Conservation (phyloP, 2,329 filamentous ascomycete genomes). For the Ophiostoma fasciatum region DNA sequence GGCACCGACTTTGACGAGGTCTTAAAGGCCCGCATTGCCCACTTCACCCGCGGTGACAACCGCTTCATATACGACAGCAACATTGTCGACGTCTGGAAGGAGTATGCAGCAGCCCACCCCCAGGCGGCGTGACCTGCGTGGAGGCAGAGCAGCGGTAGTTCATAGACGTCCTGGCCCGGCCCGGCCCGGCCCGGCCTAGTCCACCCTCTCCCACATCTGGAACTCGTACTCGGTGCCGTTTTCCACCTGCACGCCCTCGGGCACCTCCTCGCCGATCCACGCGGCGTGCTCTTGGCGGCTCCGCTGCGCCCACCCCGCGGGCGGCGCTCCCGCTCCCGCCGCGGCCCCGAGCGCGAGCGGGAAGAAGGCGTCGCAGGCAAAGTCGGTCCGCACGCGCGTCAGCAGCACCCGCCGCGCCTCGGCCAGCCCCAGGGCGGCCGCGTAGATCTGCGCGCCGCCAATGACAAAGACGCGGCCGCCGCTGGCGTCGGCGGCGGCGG, state of each 20-base stretch:
- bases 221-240: slow-evolving; percentile 52
- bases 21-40: too few relatives aligned
- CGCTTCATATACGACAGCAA: too few relatives aligned
- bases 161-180: too few relatives aligned
- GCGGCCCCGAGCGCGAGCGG: slow-evolving; percentile 36
- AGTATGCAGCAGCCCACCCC: too few relatives aligned
- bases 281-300: slow-evolving; percentile 37
- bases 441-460: slow-evolving; percentile 78
- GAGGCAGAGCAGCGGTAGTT: too few relatives aligned
- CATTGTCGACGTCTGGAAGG: too few relatives aligned
- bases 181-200: too few relatives aligned
- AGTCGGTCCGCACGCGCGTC: slow-evolving; percentile 53
- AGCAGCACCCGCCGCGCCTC: slow-evolving; percentile 51
- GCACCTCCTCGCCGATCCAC: slow-evolving; percentile 52
- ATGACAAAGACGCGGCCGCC: slow-evolving; percentile 65
- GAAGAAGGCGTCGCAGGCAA: slow-evolving; percentile 65
- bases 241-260: slow-evolving; percentile 44
- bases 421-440: slow-evolving; percentile 44
- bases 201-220: slow-evolving; percentile 54
- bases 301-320: slow-evolving; percentile 37
- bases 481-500: too few relatives aligned
- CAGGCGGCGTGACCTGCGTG: too few relatives aligned
- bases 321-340: slow-evolving; percentile 9
- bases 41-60: too few relatives aligned
- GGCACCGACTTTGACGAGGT: too few relatives aligned